Base-by-base conservation (phyloP, 140 eudicot genomes). In the Bidens hawaiensis region DNA sequence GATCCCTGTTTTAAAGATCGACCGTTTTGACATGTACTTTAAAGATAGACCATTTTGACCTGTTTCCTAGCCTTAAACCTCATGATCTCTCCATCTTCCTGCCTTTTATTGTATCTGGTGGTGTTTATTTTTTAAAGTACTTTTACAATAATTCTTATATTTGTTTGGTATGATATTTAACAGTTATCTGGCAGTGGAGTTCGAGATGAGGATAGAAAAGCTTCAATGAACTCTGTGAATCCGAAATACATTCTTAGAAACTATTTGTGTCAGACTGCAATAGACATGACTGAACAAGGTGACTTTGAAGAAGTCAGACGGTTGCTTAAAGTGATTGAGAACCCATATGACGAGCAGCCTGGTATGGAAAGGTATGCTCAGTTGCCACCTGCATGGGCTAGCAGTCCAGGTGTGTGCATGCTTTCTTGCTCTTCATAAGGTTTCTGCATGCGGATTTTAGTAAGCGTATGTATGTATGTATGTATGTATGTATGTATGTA, bases 331-430 rank as follows among this genome's bases (percentile, higher is more conserved):
- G 99, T 93, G 16, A 83, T 93, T 81, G 81, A 83, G 67, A 76
- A 77, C 1, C 99, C 99, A 2, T 93, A 71, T 25, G 95, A 93
- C 7, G 99, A 93, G 38, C 97, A 93, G 70, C 97, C 95, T 0
- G 97, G 97, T 33, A 93, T 93, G 99, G 99, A 93, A 48, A 88
- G 76, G 56, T 93, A 93, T 24, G 95, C 97, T 0, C 95, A 94
- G 0, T 76, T 93, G 76, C 99, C 99, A 2, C 99, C 99, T 4
- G 99, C 99, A 0, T 93, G 99, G 99, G 99, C 99, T 15, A 85
- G 85, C 56, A 85, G 99, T 62, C 99, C 99, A 0, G 99, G 99
- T 31, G 99, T 93, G 10, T 67, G 99, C 68, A 93, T 93, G 99
- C 94, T 93, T 33, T 93, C 99, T 9, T 93, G 99, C 75, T 93